Conservation (phyloP, 2,329 filamentous ascomycete species). For the Colletotrichum nymphaeae region DNA sequence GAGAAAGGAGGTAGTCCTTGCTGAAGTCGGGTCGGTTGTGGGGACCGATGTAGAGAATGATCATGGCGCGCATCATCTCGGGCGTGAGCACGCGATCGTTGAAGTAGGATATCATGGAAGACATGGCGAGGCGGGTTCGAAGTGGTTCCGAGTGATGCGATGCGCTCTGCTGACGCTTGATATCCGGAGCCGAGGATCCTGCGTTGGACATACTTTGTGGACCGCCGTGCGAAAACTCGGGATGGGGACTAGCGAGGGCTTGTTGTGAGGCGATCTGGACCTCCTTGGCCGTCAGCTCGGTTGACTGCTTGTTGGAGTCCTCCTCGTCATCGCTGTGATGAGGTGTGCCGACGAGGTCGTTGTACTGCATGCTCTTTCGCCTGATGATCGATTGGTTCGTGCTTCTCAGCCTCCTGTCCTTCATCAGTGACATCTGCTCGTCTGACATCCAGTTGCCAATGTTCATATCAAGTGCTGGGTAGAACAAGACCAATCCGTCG, state of each 20-base stretch:
- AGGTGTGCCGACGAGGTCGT: conserved; percentile 84
- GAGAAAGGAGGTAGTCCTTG: conserved; percentile 90
- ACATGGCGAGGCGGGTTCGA: conserved; percentile 89
- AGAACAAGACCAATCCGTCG: conserved; percentile 85
- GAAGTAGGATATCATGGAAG: conserved; percentile 98
- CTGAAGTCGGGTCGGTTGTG: conserved; percentile 93
- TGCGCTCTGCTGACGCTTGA: conserved; percentile 40
- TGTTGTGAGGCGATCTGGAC: conserved; percentile 35
- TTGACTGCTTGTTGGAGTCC: conserved; percentile 52
- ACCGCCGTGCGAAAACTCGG: conserved; percentile 63
- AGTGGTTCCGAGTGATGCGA: conserved; percentile 70
- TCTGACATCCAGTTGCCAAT: conserved; percentile 99
- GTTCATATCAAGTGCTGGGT: conserved; percentile 94
- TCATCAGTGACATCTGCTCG: conserved; percentile 94
- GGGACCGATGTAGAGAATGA: conserved; percentile 95
- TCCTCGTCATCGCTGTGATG: conserved; percentile 82
- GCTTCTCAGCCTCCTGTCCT: conserved; percentile 81
- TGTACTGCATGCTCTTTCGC: conserved; percentile 90
- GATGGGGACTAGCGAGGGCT: conserved; percentile 51
- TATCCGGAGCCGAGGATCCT: conserved; percentile 16
- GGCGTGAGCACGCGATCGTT: conserved; percentile 94
- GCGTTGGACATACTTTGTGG: conserved; percentile 45
- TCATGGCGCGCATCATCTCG: conserved; percentile 99
- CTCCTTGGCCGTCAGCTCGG: conserved; percentile 36
- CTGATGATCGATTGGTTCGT: conserved; percentile 83